phyloP scores from a whole-genome alignment of 2,329 filamentous ascomycete species.

The Aspergillus latus region DNA sequence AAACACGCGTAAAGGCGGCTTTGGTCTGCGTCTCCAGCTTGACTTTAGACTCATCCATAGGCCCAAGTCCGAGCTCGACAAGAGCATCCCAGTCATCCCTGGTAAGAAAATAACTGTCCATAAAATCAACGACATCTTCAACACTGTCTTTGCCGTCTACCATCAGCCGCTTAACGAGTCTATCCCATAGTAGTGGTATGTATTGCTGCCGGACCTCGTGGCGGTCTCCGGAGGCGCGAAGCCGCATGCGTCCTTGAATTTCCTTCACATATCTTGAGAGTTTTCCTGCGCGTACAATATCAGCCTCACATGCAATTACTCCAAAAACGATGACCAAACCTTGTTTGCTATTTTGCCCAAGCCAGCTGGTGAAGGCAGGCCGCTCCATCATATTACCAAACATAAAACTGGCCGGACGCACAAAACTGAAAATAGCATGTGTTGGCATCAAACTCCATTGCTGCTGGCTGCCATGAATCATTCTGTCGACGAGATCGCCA shows the following conservation, averaged over 20 bases:
- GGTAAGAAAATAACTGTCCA: conserved; percentile 96
- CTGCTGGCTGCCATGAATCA: conserved; percentile 98
- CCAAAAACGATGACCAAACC: conserved; percentile 50
- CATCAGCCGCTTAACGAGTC: conserved; percentile 72
- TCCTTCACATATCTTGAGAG: conserved; percentile 82
- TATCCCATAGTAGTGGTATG: conserved; percentile 81
- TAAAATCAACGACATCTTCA: conserved; percentile 80
- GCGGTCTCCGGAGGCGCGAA: conserved; percentile 84
- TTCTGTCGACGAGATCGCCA: conserved; percentile 90
- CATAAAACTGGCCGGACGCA: conserved; percentile 83
- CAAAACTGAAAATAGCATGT: conserved; percentile 93
- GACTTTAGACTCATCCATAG: conserved; percentile 72
- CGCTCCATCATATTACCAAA: conserved; percentile 71
- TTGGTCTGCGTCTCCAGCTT: conserved; percentile 85
- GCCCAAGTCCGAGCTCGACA: conserved; percentile 83
- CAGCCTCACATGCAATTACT: neutral
- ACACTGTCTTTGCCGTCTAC: conserved; percentile 79
- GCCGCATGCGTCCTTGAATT: conserved; percentile 94
- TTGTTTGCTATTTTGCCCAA: conserved; percentile 90
- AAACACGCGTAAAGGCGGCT: conserved; percentile 83
- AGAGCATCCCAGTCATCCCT: conserved; percentile 93
- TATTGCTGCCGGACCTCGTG: conserved; percentile 96
- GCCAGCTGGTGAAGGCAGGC: conserved; percentile 83
- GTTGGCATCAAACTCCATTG: conserved; percentile 98
- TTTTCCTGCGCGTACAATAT: conserved; percentile 46